Conservation (phyloP, 176 grass and related monocot genomes). For the Ampelocalamus luodianensis region DNA sequence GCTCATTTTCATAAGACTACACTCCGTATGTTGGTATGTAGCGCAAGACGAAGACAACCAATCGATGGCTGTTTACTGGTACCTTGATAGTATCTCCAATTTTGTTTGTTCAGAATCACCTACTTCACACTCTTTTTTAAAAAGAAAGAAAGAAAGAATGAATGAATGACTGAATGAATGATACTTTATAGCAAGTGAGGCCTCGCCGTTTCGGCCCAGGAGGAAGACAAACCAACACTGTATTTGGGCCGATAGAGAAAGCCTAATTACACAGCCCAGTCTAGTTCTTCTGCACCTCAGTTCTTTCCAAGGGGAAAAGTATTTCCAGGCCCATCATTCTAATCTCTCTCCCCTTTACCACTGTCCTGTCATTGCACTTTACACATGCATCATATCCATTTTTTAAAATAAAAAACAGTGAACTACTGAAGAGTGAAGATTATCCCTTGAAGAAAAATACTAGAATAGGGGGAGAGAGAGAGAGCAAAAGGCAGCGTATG, state of each 20-base stretch:
- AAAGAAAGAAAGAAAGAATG: too few species aligned
- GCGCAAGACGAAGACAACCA: neutral
- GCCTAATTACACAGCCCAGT: neutral
- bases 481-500: slow-evolving; percentile 16
- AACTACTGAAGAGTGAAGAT: neutral
- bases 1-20: neutral
- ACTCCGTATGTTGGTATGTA: neutral
- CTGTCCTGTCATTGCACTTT: neutral
- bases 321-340: neutral
- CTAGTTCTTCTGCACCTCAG: neutral
- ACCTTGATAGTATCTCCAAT: neutral
- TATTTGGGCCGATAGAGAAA: neutral
- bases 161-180: too few species aligned
- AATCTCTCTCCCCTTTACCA: neutral
- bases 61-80: neutral
- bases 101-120: slow-evolving; percentile 2
- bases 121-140: neutral
- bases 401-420: neutral
- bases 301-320: neutral
- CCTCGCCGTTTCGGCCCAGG: neutral
- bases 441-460: neutral
- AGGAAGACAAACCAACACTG: neutral
- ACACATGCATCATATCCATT: neutral
- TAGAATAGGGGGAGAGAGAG: neutral
- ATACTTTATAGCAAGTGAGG: neutral